Conservation (phyloP, 2,329 filamentous ascomycete genomes). For the Beauveria scarabaeidicola region DNA sequence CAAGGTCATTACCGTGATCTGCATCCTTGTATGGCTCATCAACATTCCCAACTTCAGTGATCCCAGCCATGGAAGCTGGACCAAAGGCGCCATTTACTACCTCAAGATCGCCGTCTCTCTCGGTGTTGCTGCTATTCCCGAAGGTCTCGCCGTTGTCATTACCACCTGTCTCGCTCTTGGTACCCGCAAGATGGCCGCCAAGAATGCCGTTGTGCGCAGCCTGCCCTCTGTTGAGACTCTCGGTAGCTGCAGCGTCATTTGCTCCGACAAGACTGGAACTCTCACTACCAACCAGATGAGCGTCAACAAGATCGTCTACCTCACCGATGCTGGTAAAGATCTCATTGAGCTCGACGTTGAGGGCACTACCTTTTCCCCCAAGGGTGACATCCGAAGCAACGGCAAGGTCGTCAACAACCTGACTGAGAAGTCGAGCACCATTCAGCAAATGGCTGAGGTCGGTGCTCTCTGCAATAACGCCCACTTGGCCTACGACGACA, state of each 20-base stretch:
- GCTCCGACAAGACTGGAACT: slow-evolving; percentile 98
- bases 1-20: slow-evolving; percentile 97
- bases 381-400: slow-evolving; percentile 61
- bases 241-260: slow-evolving; percentile 98
- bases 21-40: slow-evolving; percentile 94
- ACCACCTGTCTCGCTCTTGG: slow-evolving; percentile 96
- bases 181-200: slow-evolving; percentile 96
- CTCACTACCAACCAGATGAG: slow-evolving; percentile 99
- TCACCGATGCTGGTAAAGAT: slow-evolving; percentile 63
- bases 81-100: slow-evolving; percentile 98
- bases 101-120: slow-evolving; percentile 98
- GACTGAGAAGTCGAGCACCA: slow-evolving; percentile 62
- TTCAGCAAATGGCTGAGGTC: slow-evolving; percentile 68
- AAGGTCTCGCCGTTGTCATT: slow-evolving; percentile 95
- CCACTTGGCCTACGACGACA: slow-evolving; percentile 70
- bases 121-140: slow-evolving; percentile 93
- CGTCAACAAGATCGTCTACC: slow-evolving; percentile 82
- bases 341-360: slow-evolving; percentile 84
- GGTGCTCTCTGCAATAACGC: slow-evolving; percentile 83
- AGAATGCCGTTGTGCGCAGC: slow-evolving; percentile 94
- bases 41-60: slow-evolving; percentile 97
- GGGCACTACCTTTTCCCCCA: slow-evolving; percentile 85
- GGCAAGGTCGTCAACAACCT: slow-evolving; percentile 63
- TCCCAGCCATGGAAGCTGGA: slow-evolving; percentile 83
- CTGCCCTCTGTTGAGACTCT: slow-evolving; percentile 95